Percentiles rank a stretch among this genome's conserved stretches.
These are phyloP conservation scores for Amauroascus niger DNA, from an alignment of 2,329 filamentous ascomycete genomes.

Conservation along the genomic window DNA sequence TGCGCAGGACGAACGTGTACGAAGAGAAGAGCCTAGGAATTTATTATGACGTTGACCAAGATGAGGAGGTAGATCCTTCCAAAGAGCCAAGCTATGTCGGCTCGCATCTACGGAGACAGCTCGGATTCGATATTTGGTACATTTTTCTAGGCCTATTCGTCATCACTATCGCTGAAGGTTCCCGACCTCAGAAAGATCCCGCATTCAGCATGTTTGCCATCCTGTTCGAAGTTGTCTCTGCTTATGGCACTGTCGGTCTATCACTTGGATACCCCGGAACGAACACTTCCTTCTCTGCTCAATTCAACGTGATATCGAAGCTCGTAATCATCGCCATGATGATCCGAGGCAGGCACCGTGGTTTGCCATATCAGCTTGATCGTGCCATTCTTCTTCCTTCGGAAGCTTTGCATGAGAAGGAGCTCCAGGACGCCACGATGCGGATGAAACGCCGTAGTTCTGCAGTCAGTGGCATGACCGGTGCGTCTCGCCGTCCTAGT, in stretches of 20 bases:
- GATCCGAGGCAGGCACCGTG: slow-evolving; percentile 55
- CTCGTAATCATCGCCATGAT: slow-evolving; percentile 59
- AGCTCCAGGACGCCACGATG: slow-evolving; percentile 44
- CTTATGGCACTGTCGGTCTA: slow-evolving; percentile 88
- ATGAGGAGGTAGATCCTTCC: slow-evolving; percentile 44
- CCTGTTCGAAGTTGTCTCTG: slow-evolving; percentile 79
- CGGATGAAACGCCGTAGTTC: slow-evolving; percentile 34
- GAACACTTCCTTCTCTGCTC: slow-evolving; percentile 70
- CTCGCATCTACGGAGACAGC: slow-evolving; percentile 79
- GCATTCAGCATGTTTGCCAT: slow-evolving; percentile 57
- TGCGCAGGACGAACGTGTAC: slow-evolving; percentile 91
- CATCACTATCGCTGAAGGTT: slow-evolving; percentile 78
- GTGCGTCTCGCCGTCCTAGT: not conserved
- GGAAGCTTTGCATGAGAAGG: slow-evolving; percentile 53
- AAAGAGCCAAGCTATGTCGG: slow-evolving; percentile 73
- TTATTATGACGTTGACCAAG: slow-evolving; percentile 65
- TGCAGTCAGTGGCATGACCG: slow-evolving; percentile 23
- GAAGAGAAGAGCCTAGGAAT: slow-evolving; percentile 63
- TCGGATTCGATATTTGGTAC: slow-evolving; percentile 97
- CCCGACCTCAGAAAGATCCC: slow-evolving; percentile 53
- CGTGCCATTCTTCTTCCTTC: slow-evolving; percentile 59
- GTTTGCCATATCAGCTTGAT: slow-evolving; percentile 57
- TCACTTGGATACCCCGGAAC: slow-evolving; percentile 68
- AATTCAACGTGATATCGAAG: slow-evolving; percentile 65
- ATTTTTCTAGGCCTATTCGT: slow-evolving; percentile 90